Conservation (phyloP, 2,329 filamentous ascomycete genomes). For the Alternaria novae-zelandiae region DNA sequence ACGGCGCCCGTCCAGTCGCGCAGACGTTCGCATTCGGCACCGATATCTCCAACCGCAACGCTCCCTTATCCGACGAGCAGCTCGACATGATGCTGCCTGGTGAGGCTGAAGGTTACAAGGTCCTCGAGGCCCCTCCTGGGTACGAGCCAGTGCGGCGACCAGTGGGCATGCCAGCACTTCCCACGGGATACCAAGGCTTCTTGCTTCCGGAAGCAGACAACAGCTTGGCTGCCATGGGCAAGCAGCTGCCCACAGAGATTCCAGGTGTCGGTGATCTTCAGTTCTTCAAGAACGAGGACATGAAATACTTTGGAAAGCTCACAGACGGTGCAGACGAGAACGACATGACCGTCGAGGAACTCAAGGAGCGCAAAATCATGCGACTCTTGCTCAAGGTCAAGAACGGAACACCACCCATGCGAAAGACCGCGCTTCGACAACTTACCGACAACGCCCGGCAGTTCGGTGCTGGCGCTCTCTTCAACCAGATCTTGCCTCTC, state of each 20-base stretch:
- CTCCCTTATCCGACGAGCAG: conserved; percentile 88
- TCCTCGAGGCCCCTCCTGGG: conserved; percentile 86
- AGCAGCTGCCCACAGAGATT: conserved; percentile 92
- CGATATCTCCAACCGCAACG: conserved; percentile 80
- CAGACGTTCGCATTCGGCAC: conserved; percentile 74
- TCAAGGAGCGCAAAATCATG: conserved; percentile 99
- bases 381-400: conserved; percentile 95
- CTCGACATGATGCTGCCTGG: conserved; percentile 88
- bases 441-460: conserved; percentile 96
- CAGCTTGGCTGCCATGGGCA: conserved; percentile 74
- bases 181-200: conserved; percentile 76
- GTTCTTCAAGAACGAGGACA: conserved; percentile 98
- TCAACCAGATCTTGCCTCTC: conserved; percentile 95
- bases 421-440: conserved; percentile 96
- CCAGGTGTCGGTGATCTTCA: conserved; percentile 94
- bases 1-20: conserved; percentile 26
- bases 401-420: conserved; percentile 97
- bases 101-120: conserved; percentile 89
- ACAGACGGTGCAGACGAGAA: conserved; percentile 95
- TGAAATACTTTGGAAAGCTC: conserved; percentile 98
- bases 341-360: conserved; percentile 86
- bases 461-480: conserved; percentile 91
- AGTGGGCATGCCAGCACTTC: conserved; percentile 77
- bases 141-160: conserved; percentile 80
- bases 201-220: conserved; percentile 97